phyloP scores from a whole-genome alignment of 805 yeast species.

The Metschnikowia gelsemii region DNA sequence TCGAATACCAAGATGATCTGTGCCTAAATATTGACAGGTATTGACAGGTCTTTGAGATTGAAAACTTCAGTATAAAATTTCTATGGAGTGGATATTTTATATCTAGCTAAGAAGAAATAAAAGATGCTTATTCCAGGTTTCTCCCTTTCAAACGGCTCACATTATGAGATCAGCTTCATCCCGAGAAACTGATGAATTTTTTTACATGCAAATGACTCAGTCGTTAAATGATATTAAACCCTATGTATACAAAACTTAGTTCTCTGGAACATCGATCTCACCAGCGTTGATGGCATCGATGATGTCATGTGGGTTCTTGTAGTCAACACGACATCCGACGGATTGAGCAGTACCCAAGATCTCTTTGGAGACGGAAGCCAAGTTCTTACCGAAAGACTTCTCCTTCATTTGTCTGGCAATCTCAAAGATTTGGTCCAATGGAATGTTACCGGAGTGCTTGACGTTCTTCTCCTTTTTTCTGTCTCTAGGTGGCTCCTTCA shows the following conservation, averaged over 20 bases:
- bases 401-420: constrained; percentile 97
- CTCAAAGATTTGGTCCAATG: constrained; percentile 93
- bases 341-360: constrained; percentile 99
- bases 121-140: too few species aligned
- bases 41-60: too few species aligned
- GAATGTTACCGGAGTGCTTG: constrained; percentile 98
- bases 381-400: constrained; percentile 96
- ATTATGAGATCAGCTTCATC: too few species aligned
- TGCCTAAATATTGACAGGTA: too few species aligned
- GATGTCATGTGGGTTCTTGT: constrained; percentile 98
- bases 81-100: too few species aligned
- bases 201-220: constrained; percentile 13
- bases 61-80: too few species aligned
- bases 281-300: constrained; percentile 98
- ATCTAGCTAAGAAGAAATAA: too few species aligned
- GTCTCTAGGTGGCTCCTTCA: constrained; percentile 99
- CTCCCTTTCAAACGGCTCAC: too few species aligned
- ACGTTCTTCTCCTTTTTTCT: constrained; percentile 99
- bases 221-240: constrained; percentile 38
- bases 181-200: background rate
- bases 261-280: constrained; percentile 90
- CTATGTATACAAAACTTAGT: constrained; percentile 48
- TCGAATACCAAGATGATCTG: too few species aligned
- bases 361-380: constrained; percentile 97
- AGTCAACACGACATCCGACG: constrained; percentile 98